Percentiles rank a stretch among this genome's conserved stretches.
Conservation (phyloP, 768 basidiomycete genomes). For the Podaxis mareebaensis region DNA sequence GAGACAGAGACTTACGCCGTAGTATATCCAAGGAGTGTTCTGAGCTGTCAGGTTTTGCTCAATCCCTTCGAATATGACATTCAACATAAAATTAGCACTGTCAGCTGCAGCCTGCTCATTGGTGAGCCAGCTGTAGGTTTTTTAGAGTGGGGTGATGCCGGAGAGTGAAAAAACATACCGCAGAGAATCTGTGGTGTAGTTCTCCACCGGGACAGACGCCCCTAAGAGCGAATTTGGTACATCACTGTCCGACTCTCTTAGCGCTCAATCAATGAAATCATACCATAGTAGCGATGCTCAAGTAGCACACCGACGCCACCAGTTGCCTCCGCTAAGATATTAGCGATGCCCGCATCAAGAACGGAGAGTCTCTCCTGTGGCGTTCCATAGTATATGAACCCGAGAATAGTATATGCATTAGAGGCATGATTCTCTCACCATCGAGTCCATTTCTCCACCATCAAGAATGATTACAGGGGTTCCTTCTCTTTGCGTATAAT, state of each 20-base stretch:
- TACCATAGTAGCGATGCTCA: slow-evolving; percentile 90
- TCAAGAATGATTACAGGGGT: slow-evolving; percentile 90
- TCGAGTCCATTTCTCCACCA: slow-evolving; percentile 72
- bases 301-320: slow-evolving; percentile 87
- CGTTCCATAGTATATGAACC: neutral
- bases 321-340: slow-evolving; percentile 81
- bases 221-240: neutral
- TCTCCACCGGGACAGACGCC: neutral
- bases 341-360: slow-evolving; percentile 79
- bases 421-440: neutral
- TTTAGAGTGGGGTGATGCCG: neutral
- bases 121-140: neutral
- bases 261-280: neutral
- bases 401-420: neutral
- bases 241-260: neutral
- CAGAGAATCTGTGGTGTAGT: neutral
- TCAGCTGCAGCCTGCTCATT: neutral
- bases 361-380: slow-evolving; percentile 49
- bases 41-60: neutral
- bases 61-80: neutral
- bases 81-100: neutral
- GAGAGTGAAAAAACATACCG: neutral
- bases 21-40: neutral
- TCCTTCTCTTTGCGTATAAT: slow-evolving; percentile 68
- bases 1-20: neutral